Evolutionary conservation across 2,329 filamentous ascomycete genomes (phyloP).

Genomic region (Colletotrichum salicis): DNA sequence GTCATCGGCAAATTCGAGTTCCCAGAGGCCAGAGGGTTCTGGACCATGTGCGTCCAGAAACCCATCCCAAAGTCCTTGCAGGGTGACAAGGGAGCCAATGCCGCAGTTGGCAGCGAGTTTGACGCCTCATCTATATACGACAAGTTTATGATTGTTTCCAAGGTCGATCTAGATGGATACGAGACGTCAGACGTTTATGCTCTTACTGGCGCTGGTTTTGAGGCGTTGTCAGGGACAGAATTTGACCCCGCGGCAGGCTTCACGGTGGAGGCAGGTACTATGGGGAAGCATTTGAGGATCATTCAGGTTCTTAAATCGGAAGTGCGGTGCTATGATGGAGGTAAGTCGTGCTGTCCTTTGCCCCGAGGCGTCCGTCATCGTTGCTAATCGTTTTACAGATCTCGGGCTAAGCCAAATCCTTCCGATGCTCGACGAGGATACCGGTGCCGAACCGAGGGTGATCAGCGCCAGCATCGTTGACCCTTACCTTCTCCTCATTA

Average conservation of each 20-base stretch:
- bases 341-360: conserved; percentile 60
- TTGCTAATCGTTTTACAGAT: conserved; percentile 60
- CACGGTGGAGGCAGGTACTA: conserved; percentile 85
- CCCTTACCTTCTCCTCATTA: conserved; percentile 83
- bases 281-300: conserved; percentile 83
- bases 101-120: conserved; percentile 65
- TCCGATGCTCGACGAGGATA: conserved; percentile 91
- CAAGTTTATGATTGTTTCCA: conserved; percentile 85
- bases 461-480: conserved; percentile 86
- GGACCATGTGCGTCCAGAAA: conserved; percentile 80
- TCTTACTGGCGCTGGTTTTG: conserved; percentile 77
- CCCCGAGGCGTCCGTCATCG: conserved; percentile 3
- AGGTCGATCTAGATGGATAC: conserved; percentile 73
- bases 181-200: conserved; percentile 84
- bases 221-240: conserved; percentile 83
- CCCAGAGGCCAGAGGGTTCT: conserved; percentile 78
- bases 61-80: conserved; percentile 70
- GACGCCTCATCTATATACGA: conserved; percentile 73
- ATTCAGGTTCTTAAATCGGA: conserved; percentile 90
- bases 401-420: conserved; percentile 90
- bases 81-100: conserved; percentile 59
- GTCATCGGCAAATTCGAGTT: conserved; percentile 77
- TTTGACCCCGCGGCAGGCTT: conserved; percentile 91
- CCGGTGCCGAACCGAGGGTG: conserved; percentile 81
- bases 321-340: conserved; percentile 88